Percentiles rank a stretch among this genome's conserved stretches.
phyloP scores from a whole-genome alignment of 768 basidiomycete genomes.

The Rhodotorula paludigena region DNA sequence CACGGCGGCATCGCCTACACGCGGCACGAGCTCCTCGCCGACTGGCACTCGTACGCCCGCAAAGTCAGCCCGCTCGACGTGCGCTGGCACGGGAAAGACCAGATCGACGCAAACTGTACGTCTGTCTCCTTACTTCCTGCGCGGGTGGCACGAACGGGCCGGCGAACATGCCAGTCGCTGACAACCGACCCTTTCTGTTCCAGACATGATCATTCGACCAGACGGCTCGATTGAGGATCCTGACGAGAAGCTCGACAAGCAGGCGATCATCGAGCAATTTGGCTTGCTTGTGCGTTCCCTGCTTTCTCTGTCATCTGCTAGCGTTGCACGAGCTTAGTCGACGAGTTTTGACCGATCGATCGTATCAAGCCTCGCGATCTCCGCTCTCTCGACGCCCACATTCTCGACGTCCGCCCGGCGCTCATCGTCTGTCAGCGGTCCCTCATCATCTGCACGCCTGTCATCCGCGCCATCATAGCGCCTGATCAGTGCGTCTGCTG shows the following conservation, averaged over 20 bases:
- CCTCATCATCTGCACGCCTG: constrained; percentile 30
- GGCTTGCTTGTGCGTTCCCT: constrained; percentile 11
- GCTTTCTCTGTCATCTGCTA: no score
- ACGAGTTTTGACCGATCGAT: background rate
- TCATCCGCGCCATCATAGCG: constrained; percentile 33
- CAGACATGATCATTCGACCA: constrained; percentile 5
- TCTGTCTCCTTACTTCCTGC: background rate
- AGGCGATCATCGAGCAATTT: constrained; percentile 11
- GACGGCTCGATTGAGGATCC: constrained; percentile 24
- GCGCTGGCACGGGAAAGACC: constrained; percentile 15
- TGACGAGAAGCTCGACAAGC: constrained; percentile 16
- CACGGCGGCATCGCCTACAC: constrained; percentile 17
- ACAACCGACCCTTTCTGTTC: background rate
- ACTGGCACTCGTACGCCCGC: constrained; percentile 21
- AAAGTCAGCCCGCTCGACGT: constrained; percentile 24
- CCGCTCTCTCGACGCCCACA: constrained; percentile 34
- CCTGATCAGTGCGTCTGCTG: background rate
- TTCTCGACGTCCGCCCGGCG: constrained; percentile 36
- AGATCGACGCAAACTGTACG: constrained; percentile 25
- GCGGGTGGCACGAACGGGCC: background rate
- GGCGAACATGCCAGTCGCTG: no score
- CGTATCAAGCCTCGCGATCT: constrained; percentile 29
- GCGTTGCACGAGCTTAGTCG: background rate
- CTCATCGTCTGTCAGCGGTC: constrained; percentile 19
- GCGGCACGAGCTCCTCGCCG: constrained; percentile 18